phyloP scores from a whole-genome alignment of 148 eudicot genomes.

The Cornus controversa region DNA sequence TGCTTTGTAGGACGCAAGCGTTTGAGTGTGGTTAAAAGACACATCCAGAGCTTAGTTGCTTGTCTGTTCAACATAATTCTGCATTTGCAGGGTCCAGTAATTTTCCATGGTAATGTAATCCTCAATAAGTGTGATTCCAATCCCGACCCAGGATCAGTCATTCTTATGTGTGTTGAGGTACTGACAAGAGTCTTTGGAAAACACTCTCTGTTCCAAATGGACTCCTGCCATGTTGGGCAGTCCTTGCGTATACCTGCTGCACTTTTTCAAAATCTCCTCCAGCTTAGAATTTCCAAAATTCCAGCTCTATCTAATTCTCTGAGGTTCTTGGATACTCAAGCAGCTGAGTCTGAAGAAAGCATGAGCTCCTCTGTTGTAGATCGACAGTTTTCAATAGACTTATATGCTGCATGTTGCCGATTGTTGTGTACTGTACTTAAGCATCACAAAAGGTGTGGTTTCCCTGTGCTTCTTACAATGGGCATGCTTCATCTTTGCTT shows the following conservation, averaged over 20 bases:
- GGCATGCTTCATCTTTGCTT: conserved; percentile 36
- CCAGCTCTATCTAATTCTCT: conserved; percentile 18
- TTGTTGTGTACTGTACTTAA: conserved; percentile 70
- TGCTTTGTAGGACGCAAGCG: conserved; percentile 66
- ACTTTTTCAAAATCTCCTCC: conserved; percentile 53
- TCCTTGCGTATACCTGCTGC: conserved; percentile 61
- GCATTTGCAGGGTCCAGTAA: conserved; percentile 70
- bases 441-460: conserved; percentile 68
- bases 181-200: conserved; percentile 68
- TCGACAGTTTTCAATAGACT: conserved; percentile 47
- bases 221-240: conserved; percentile 56
- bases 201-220: conserved; percentile 57
- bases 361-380: conserved; percentile 35
- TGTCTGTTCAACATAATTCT: conserved; percentile 68
- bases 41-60: conserved; percentile 58
- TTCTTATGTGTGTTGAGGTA: conserved; percentile 81
- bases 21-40: conserved; percentile 47
- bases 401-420: conserved; percentile 82
- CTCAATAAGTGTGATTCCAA: conserved; percentile 16
- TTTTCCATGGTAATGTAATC: conserved; percentile 38
- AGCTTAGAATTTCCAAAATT: conserved; percentile 33
- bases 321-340: conserved; percentile 21
- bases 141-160: conserved; percentile 82
- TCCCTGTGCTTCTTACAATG: conserved; percentile 35
- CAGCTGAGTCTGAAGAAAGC: conserved; percentile 20